A percentile compares a stretch with the other conserved stretches of the same genome.
phyloP scores from a whole-genome alignment of 2,329 filamentous ascomycete species.

The Zasmidium angulare region DNA sequence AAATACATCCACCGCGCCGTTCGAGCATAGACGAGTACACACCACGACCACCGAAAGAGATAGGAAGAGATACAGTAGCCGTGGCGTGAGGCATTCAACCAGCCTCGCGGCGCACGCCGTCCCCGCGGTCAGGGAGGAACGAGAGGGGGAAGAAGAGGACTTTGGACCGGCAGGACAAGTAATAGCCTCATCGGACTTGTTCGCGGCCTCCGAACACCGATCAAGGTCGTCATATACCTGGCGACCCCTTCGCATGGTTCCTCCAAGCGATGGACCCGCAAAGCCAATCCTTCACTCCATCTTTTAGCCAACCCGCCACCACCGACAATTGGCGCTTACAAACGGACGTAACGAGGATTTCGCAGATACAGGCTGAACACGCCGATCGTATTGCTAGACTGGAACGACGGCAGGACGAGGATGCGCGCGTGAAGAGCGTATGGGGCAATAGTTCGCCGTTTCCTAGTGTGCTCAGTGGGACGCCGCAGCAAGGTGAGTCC shows the following conservation, averaged over 20 bases:
- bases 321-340: constrained; percentile 66
- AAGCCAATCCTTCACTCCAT: constrained; percentile 59
- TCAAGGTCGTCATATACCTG: constrained; percentile 14
- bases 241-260: constrained; percentile 23
- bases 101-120: constrained; percentile 20
- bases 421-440: constrained; percentile 72
- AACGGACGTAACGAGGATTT: constrained; percentile 61
- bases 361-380: constrained; percentile 61
- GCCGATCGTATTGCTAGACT: constrained; percentile 60
- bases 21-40: neutral
- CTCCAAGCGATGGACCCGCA: constrained; percentile 59
- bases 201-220: neutral
- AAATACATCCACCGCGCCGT: neutral
- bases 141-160: constrained; percentile 15
- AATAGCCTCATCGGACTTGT: neutral
- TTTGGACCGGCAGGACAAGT: neutral
- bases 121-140: constrained; percentile 8
- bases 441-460: constrained; percentile 87
- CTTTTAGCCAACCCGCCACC: constrained; percentile 35
- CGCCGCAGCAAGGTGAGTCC: constrained; percentile 77
- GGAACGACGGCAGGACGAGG: constrained; percentile 63
- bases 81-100: constrained; percentile 13
- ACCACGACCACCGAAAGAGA: neutral
- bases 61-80: constrained; percentile 7
- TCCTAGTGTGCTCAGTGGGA: constrained; percentile 77